Conservation (phyloP, 116 monocot species). For the Posidonia oceanica region DNA sequence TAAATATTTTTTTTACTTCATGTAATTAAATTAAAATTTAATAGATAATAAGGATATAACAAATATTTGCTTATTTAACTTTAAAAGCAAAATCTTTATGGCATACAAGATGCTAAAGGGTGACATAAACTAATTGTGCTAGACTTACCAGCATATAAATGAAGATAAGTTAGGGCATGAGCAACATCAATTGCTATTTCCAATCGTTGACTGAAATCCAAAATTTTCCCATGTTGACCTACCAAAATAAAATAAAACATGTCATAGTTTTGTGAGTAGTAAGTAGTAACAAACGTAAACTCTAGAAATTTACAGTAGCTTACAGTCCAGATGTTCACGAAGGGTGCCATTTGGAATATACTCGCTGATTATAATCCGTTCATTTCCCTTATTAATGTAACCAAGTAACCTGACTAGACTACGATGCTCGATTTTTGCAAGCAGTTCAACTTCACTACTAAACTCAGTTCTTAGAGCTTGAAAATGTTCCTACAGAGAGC, state of each 20-base stretch:
- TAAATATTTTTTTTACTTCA: too few relatives aligned
- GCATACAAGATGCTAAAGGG: neutral
- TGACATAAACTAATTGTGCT: neutral
- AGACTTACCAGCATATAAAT: slow-evolving; percentile 70
- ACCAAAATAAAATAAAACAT: slow-evolving; percentile 1
- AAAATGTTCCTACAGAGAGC: slow-evolving; percentile 41
- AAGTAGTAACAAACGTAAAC: neutral
- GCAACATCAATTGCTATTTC: slow-evolving; percentile 93
- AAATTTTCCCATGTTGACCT: slow-evolving; percentile 50
- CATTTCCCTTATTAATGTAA: slow-evolving; percentile 51
- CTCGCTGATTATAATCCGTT: slow-evolving; percentile 61
- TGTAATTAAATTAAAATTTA: too few relatives aligned
- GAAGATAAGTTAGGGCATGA: slow-evolving; percentile 90
- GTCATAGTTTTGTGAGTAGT: neutral
- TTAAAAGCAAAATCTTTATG: too few relatives aligned
- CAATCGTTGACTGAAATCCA: slow-evolving; percentile 84
- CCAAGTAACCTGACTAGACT: slow-evolving; percentile 72
- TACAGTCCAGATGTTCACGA: slow-evolving; percentile 88
- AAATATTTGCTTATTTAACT: too few relatives aligned
- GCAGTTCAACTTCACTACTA: slow-evolving; percentile 60
- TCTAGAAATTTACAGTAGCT: slow-evolving; percentile 1
- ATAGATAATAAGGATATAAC: too few relatives aligned
- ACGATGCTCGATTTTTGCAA: slow-evolving; percentile 66
- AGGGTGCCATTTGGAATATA: slow-evolving; percentile 85
- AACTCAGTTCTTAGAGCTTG: slow-evolving; percentile 30